Evolutionary conservation across 2,329 filamentous ascomycete genomes (phyloP).

Genomic region (Ophiostoma perfectum): DNA sequence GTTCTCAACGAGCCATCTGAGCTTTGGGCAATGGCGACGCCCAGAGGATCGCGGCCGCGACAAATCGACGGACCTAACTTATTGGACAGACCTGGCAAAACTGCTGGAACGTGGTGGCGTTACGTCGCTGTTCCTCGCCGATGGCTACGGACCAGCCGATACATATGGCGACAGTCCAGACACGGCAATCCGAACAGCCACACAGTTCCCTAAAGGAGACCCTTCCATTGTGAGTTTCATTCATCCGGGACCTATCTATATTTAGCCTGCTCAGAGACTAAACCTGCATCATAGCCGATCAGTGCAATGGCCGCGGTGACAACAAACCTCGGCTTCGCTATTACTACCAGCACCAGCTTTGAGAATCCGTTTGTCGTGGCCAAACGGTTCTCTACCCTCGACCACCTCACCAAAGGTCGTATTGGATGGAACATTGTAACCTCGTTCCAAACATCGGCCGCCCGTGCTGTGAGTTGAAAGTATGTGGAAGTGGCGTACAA

Average conservation of each 20-base stretch:
- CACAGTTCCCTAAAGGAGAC: not conserved
- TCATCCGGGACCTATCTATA: not conserved
- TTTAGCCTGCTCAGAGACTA: not conserved
- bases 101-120: not conserved
- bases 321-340: not conserved
- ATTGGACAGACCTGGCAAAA: constrained; percentile 1
- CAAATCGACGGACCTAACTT: not conserved
- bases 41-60: not conserved
- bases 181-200: not conserved
- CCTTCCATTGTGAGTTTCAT: not conserved
- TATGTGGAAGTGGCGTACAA: not conserved
- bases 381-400: not conserved
- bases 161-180: not conserved
- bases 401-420: constrained; percentile 1
- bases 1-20: not conserved
- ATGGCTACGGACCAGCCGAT: not conserved
- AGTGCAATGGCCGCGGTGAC: constrained; percentile 2
- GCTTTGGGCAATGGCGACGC: constrained; percentile 2
- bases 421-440: constrained; percentile 10
- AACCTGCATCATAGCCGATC: not conserved
- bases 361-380: constrained; percentile 2
- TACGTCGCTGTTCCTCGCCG: not conserved
- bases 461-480: not conserved
- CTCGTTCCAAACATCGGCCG: not conserved
- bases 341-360: constrained; percentile 6